Evolutionary conservation across 352 stramenopile species (phyloP).

Genomic region (Phytophthora idaei): DNA sequence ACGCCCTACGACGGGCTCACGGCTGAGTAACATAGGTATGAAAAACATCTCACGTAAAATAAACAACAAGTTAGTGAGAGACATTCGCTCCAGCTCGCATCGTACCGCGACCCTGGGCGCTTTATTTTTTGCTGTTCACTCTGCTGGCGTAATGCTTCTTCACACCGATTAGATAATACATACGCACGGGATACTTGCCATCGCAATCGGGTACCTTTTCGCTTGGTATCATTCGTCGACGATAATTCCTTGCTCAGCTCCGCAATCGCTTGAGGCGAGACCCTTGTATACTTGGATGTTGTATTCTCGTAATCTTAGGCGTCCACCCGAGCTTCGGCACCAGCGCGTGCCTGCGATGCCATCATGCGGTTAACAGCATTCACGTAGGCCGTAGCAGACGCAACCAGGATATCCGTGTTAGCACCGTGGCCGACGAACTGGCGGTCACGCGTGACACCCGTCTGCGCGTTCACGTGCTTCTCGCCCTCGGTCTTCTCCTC

Average conservation of each 20-base stretch:
- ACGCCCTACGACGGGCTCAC: conserved; percentile 93
- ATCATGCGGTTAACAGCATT: conserved; percentile 89
- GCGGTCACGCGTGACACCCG: conserved; percentile 72
- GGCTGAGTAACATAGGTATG: conserved; percentile 43
- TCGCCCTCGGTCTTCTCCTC: conserved; percentile 55
- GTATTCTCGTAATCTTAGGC: conserved; percentile 41
- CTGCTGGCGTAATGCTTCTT: conserved; percentile 20
- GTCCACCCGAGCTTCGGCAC: conserved; percentile 40
- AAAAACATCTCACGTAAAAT: not conserved
- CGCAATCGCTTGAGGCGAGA: conserved; percentile 7
- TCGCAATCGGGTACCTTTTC: conserved; percentile 1
- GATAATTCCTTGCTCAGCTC: conserved; percentile 13
- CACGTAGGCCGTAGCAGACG: conserved; percentile 87
- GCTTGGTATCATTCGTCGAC: conserved; percentile 14
- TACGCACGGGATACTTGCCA: conserved; percentile 26
- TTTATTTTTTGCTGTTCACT: conserved; percentile 39
- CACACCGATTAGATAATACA: conserved; percentile 47
- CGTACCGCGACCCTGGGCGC: conserved; percentile 15
- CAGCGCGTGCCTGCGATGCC: conserved; percentile 62
- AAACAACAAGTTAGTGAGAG: conserved; percentile 22
- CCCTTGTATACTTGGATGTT: conserved; percentile 30
- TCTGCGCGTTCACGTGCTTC: conserved; percentile 89
- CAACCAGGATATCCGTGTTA: conserved; percentile 91
- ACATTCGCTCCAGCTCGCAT: conserved; percentile 28
- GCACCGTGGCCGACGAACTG: conserved; percentile 90